Percentiles rank a stretch among this genome's conserved stretches.
phyloP scores from a whole-genome alignment of 345 rosid species.

The Litchi chinensis region DNA sequence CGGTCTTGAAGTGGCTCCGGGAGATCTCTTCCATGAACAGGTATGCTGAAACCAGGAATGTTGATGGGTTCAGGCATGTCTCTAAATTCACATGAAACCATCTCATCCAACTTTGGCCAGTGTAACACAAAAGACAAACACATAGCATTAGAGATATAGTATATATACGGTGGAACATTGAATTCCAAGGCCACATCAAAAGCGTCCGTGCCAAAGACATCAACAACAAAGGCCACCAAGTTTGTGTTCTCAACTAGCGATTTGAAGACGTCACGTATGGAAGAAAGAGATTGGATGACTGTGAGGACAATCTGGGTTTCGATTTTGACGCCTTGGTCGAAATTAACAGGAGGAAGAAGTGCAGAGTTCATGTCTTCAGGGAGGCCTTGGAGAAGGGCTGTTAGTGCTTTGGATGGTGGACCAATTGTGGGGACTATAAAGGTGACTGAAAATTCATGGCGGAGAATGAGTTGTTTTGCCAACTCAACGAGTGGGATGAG shows the following conservation, averaged over 20 bases:
- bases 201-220: constrained; percentile 34
- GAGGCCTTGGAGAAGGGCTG: constrained; percentile 32
- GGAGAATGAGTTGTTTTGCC: constrained; percentile 33
- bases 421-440: constrained; percentile 33
- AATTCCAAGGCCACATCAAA: constrained; percentile 39
- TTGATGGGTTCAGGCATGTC: constrained; percentile 36
- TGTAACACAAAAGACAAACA: constrained; percentile 27
- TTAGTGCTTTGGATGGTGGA: constrained; percentile 18
- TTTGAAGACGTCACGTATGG: constrained; percentile 13
- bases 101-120: constrained; percentile 32
- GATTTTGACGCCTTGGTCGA: constrained; percentile 11
- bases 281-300: constrained; percentile 30
- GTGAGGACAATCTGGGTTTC: constrained; percentile 22
- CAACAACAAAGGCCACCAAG: constrained; percentile 29
- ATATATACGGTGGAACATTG: constrained; percentile 28
- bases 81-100: constrained; percentile 28
- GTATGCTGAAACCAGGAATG: constrained; percentile 35
- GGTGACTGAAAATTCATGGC: constrained; percentile 23
- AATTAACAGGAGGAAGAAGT: constrained; percentile 32
- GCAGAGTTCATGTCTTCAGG: constrained; percentile 13
- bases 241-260: not conserved
- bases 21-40: constrained; percentile 30
- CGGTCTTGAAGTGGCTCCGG: constrained; percentile 38
- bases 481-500: constrained; percentile 41
- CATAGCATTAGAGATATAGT: constrained; percentile 33